A percentile compares a stretch with the other conserved stretches of the same genome.
Conservation (phyloP, 2,329 filamentous ascomycete species). For the Ophiostoma tasmaniense region DNA sequence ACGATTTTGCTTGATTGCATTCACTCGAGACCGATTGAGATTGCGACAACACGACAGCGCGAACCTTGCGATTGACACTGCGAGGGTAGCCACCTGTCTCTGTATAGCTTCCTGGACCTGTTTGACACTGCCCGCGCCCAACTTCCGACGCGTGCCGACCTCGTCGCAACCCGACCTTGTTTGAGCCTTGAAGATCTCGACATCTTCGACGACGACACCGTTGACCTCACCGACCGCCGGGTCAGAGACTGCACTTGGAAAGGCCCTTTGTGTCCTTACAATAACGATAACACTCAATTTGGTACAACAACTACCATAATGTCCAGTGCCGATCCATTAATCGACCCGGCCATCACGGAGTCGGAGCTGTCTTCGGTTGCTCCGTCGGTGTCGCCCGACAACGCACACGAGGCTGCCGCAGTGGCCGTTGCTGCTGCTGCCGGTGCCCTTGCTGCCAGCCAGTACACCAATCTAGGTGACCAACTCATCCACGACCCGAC, state of each 20-base stretch:
- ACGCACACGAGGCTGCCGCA: background rate
- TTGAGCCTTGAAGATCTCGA: no score
- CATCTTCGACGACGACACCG: background rate
- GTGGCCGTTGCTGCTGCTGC: background rate
- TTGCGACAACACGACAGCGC: background rate
- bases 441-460: background rate
- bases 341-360: constrained; percentile 14
- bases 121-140: no score
- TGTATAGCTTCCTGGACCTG: no score
- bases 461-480: background rate
- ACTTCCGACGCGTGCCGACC: no score
- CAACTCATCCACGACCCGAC: background rate
- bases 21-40: background rate
- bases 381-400: background rate
- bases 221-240: background rate
- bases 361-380: constrained; percentile 1
- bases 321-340: constrained; percentile 7
- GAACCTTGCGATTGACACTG: background rate
- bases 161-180: background rate
- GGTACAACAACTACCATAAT: no score
- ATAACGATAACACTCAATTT: no score
- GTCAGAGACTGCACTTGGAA: background rate
- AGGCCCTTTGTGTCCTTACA: background rate
- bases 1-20: background rate
- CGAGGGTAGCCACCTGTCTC: no score